Evolutionary conservation across 192 early-diverging fungal genomes (phyloP), one percentile per base, ranked within the genome.

Genomic region (Backusella luteola): DNA sequence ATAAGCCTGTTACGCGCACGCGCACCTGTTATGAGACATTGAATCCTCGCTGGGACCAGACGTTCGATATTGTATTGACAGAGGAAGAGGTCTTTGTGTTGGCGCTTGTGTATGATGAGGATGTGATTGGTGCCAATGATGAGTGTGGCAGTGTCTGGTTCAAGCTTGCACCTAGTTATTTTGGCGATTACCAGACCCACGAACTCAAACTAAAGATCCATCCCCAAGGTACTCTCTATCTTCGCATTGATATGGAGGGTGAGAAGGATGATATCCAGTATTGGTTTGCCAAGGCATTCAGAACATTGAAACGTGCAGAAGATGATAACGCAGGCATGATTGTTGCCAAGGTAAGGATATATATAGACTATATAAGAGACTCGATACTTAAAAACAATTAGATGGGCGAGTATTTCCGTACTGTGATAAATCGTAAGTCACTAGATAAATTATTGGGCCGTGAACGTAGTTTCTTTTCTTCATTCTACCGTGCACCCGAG

Each of bases 31-130:
- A 88, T 74, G 89, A 90, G 36, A 91, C 92, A 6, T 82, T 89
- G 17, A 93, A 94, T 72, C 93, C 92, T 34, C 87, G 92, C 26
- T 95, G 94, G 94, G 91, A 95, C 69, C 88, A 95, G 79, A 85
- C 87, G 32, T 93, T 92, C 77, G 91, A 95, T 70, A 80, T 91
- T 39, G 85, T 86, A 8, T 73, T 94, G 23, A 83, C 77, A 17
- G 81, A 89, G 32, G 78, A 86, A 34, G 81, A 82, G 9, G 77
- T 79, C 0, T 84, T 88, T 38, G 73, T 88, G 7, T 23, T 79
- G 1, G 81, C 79, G 1, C 71, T 83, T 36, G 83, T 91, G 5
- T 86, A 76, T 73, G 89, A 90, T 59, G 85, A 85, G 41, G 90
- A 91, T 74, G 77, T 84, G 70, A 66, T 86, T 34, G 83, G 85